Evolutionary conservation across 202 grass and related monocot species (phyloP).

Genomic region (Setaria italica): DNA sequence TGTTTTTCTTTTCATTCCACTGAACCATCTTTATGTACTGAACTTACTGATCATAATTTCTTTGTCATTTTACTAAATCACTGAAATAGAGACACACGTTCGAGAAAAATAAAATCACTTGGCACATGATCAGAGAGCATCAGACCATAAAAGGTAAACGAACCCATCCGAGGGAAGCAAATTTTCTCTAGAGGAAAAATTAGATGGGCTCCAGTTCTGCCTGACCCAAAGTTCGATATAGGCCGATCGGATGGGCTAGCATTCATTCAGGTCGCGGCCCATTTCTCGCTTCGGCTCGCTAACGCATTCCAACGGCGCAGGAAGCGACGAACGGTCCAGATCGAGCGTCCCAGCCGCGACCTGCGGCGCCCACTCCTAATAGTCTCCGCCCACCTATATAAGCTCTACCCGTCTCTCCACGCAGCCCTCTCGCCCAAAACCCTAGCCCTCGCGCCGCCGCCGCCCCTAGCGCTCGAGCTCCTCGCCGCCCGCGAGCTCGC

Average conservation of each 20-base stretch:
- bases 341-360: neutral
- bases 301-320: neutral
- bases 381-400: slow-evolving; percentile 38
- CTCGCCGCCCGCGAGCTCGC: slow-evolving; percentile 51
- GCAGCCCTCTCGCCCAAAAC: slow-evolving; percentile 41
- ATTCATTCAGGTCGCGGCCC: neutral
- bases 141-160: too few species aligned
- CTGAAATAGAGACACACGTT: neutral
- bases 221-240: too few species aligned
- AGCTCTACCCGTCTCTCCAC: neutral
- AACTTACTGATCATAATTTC: neutral
- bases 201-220: neutral
- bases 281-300: neutral
- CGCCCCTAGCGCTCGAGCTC: slow-evolving; percentile 23
- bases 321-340: slow-evolving; percentile 32
- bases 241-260: too few species aligned
- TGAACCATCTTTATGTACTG: neutral
- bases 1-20: neutral
- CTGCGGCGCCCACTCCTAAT: neutral
- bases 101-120: neutral
- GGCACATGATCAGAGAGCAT: too few species aligned
- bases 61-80: neutral
- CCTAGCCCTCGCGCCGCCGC: slow-evolving; percentile 59
- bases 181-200: neutral
- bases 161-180: neutral